Conservation (phyloP, 129 eudicot genomes). For the Saposhnikovia divaricata region DNA sequence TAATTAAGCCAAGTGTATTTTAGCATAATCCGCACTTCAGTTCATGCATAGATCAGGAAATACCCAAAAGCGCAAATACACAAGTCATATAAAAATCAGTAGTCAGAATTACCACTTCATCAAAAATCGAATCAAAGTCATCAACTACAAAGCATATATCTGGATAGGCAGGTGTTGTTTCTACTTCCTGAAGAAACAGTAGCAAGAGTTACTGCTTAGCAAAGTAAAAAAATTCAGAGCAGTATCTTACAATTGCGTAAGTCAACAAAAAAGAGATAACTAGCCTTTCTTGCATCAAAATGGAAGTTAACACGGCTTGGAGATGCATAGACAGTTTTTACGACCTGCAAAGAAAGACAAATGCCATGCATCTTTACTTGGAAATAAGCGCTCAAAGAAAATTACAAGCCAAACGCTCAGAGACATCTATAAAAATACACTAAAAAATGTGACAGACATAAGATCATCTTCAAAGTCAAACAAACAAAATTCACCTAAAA, state of each 20-base stretch:
- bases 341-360: constrained; percentile 44
- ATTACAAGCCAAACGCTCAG: not conserved
- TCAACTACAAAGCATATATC: constrained; percentile 98
- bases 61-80: not conserved
- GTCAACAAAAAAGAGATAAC: constrained; percentile 20
- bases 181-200: constrained; percentile 62
- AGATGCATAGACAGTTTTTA: constrained; percentile 98
- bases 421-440: not conserved
- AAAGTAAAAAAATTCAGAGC: not conserved
- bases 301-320: constrained; percentile 94
- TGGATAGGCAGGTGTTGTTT: constrained; percentile 96
- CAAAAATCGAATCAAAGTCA: constrained; percentile 98
- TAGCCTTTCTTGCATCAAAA: constrained; percentile 93
- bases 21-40: not conserved
- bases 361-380: not conserved
- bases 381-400: not conserved
- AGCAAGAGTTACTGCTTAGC: constrained; percentile 11
- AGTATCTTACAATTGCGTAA: not conserved
- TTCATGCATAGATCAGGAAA: not conserved
- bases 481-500: not conserved
- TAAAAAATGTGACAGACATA: not conserved
- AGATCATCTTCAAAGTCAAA: not conserved
- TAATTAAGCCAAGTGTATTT: not conserved
- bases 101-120: constrained; percentile 67
- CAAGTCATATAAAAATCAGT: not conserved